Base-by-base conservation (phyloP, 163 green algal species). In the Prototheca cutis region DNA sequence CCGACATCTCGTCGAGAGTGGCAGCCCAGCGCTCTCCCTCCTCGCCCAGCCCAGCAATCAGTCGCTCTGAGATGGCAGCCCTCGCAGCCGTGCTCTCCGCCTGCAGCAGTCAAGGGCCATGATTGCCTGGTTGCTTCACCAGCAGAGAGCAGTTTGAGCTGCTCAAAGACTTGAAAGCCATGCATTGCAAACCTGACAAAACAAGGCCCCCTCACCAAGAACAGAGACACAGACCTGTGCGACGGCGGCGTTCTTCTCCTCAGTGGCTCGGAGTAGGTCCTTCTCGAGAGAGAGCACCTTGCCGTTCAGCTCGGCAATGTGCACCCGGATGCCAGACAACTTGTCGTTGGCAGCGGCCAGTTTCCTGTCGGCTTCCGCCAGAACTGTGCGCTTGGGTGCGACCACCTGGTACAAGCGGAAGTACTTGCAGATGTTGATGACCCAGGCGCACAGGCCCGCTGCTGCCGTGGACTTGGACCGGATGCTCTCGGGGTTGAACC, bases 391-490 rank as follows among this genome's bases (percentile, higher is more conserved):
- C 80, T 95, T 97, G 55, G 89, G 89, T 2, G 82, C 86, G 24
- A 97, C 89, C 29, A 94, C 83, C 77, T 95, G 83, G 71, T 95
- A 95, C 59, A 97, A 92, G 40, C 87, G 76, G 82, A 92, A 94
- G 76, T 96, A 97, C 63, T 93, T 93, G 83, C 79, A 91, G 63
- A 97, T 95, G 75, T 96, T 96, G 68, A 93, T 73, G 8, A 95
- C 87, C 90, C 90, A 97, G 36, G 52, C 79, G 68, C 87, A 94
- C 47, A 97, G 80, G 8, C 88, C 90, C 5, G 85, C 89, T 34
- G 89, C 89, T 27, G 90, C 90, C 4, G 65, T 77, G 2, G 87
- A 95, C 75, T 97, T 97, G 68, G 65, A 81, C 19, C 66, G 59
- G 59, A 97, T 94, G 72, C 80, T 76, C 19, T 94, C 89, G 2